A percentile compares a stretch with the other conserved stretches of the same genome.
Evolutionary conservation across 1,284 basidiomycete genomes (phyloP).

Genomic region (Athelia psychrophila): DNA sequence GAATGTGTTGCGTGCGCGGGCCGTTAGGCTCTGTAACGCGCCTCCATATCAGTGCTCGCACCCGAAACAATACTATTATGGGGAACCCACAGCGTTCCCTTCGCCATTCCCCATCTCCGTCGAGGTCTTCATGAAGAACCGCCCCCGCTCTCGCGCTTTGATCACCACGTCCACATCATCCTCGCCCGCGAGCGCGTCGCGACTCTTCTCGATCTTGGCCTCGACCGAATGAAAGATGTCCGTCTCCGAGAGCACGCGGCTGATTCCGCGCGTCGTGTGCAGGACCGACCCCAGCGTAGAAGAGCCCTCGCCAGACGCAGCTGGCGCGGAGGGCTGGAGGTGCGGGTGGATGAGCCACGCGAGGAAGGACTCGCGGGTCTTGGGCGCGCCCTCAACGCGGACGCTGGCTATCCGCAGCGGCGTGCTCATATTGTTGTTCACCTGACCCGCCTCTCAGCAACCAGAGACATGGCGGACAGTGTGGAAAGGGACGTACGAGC

Average conservation of each 20-base stretch:
- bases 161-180: slow-evolving; percentile 89
- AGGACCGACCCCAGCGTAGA: slow-evolving; percentile 64
- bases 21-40: slow-evolving; percentile 67
- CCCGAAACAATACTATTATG: not conserved
- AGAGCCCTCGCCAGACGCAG: slow-evolving; percentile 7
- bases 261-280: slow-evolving; percentile 63
- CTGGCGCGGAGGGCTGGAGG: slow-evolving; percentile 14
- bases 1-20: slow-evolving; percentile 82
- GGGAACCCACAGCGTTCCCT: slow-evolving; percentile 83
- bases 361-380: slow-evolving; percentile 81
- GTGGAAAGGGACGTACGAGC: slow-evolving; percentile 48
- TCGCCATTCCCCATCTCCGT: slow-evolving; percentile 96
- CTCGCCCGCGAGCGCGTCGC: slow-evolving; percentile 50
- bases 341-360: slow-evolving; percentile 72
- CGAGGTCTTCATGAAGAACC: slow-evolving; percentile 81
- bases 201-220: slow-evolving; percentile 67
- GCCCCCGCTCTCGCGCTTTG: slow-evolving; percentile 72
- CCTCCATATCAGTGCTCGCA: slow-evolving; percentile 6
- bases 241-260: slow-evolving; percentile 62
- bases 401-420: slow-evolving; percentile 69
- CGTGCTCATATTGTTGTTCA: slow-evolving; percentile 61
- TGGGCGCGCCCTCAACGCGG: slow-evolving; percentile 73
- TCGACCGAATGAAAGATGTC: slow-evolving; percentile 77
- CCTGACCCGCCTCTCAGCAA: slow-evolving; percentile 33
- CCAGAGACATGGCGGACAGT: not conserved